Conservation (phyloP, 495 filamentous ascomycete species). For the Hypomontagnella submonticulosa region DNA sequence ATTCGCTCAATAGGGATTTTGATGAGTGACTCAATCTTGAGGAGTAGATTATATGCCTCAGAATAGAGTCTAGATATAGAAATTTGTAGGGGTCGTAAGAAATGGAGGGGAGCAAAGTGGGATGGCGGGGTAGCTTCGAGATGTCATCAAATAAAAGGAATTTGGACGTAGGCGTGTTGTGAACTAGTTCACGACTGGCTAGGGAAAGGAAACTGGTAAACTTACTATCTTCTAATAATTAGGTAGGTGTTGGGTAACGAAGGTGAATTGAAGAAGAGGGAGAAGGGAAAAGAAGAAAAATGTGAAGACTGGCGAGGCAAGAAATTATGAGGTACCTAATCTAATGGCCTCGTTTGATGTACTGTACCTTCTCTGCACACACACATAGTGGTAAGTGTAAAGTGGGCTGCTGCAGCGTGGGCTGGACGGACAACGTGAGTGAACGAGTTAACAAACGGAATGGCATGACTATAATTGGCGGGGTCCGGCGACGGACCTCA, state of each 20-base stretch:
- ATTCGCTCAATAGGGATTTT: conserved; percentile 37
- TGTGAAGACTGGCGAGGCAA: conserved; percentile 24
- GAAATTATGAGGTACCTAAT: conserved; percentile 28
- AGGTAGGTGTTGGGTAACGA: conserved; percentile 18
- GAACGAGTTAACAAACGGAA: conserved; percentile 34
- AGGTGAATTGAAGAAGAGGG: conserved; percentile 16
- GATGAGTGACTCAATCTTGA: conserved; percentile 17
- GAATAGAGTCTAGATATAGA: conserved; percentile 22
- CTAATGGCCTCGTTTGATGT: neutral
- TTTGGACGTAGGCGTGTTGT: conserved; percentile 7
- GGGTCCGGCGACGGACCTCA: conserved; percentile 45
- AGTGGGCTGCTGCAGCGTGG: conserved; percentile 35
- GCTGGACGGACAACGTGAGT: conserved; percentile 42
- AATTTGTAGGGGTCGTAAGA: conserved; percentile 33
- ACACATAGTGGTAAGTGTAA: neutral
- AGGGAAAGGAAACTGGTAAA: conserved; percentile 24
- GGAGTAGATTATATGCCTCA: conserved; percentile 48
- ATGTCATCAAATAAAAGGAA: conserved; percentile 36
- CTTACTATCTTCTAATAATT: conserved; percentile 32
- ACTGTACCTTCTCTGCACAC: neutral
- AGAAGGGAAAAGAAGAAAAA: conserved; percentile 14
- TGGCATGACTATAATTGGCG: conserved; percentile 41
- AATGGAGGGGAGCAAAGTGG: conserved; percentile 34
- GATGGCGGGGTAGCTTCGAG: conserved; percentile 48
- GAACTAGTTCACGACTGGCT: conserved; percentile 13